Evolutionary conservation across 2,329 filamentous ascomycete species (phyloP), one percentile per base, ranked within the genome.

Genomic region (Neopestalotiopsis rosae): DNA sequence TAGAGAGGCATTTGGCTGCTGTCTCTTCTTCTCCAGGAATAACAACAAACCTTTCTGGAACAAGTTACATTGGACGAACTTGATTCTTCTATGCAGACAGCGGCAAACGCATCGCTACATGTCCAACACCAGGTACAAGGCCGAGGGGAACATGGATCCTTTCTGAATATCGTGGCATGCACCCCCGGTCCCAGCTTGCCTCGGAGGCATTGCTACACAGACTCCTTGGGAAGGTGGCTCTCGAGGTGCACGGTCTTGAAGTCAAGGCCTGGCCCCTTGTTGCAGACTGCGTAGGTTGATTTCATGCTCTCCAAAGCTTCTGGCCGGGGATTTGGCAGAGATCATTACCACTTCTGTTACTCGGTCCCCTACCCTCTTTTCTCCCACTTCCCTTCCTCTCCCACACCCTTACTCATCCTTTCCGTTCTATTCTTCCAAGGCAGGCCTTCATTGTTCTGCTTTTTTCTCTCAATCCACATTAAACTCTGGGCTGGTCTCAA

Each of bases 381-480:
- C 38, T 69, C 52, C 71, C 68, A 69, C 69, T 65, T 66, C 57
- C 69, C 49, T 71, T 66, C 68, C 68, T 62, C 65, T 72, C 66
- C 34, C 69, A 71, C 73, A 57, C 69, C 61, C 69, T 61, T 62
- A 68, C 65, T 52, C 71, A 63, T 70, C 68, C 58, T 67, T 71
- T 63, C 67, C 65, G 65, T 70, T 72, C 65, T 69, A 69, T 61
- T 69, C 68, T 67, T 65, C 69, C 45, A 72, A 75, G 76, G 76
- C 76, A 63, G 76, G 76, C 68, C 75, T 74, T 77, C 70, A 63
- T 74, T 73, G 72, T 72, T 73, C 73, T 56, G 71, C 74, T 76
- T 67, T 69, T 69, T 61, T 69, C 68, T 58, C 61, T 68, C 68
- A 58, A 56, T n/a, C 58, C 59, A 52, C 45, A 52, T 38, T 67